A percentile compares a stretch with the other conserved stretches of the same genome.
These are phyloP conservation scores for Xylaria hypoxylon DNA, from an alignment of 2,329 filamentous ascomycete genomes.

Conservation along the genomic window DNA sequence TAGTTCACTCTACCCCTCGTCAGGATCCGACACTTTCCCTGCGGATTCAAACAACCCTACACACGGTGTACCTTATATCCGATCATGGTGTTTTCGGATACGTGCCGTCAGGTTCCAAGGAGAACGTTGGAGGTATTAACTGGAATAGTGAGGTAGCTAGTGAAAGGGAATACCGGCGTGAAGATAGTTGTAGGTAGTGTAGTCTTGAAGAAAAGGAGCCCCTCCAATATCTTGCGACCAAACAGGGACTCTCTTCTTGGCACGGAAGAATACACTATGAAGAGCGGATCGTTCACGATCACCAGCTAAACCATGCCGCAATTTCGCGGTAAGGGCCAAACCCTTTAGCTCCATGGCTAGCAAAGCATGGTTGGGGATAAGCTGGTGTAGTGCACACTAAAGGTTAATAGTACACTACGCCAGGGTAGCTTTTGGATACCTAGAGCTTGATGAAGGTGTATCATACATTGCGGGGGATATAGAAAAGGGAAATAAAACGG, in stretches of 20 bases:
- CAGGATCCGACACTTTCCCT: neutral
- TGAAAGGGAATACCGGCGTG: neutral
- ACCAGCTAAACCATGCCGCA: constrained; percentile 48
- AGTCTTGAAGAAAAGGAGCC: constrained; percentile 8
- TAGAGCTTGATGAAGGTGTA: neutral
- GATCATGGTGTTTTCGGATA: constrained; percentile 5
- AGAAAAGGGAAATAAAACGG: neutral
- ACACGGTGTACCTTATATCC: constrained; percentile 8
- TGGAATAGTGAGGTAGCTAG: neutral
- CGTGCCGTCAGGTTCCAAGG: constrained; percentile 10
- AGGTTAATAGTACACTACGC: too few species aligned
- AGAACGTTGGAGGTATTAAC: constrained; percentile 2
- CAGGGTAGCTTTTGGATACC: too few species aligned
- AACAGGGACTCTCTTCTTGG: constrained; percentile 25
- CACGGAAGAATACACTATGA: constrained; percentile 20
- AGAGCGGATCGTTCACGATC: constrained; percentile 34
- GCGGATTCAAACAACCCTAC: neutral
- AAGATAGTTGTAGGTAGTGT: too few species aligned
- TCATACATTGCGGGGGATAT: neutral
- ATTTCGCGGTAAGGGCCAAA: constrained; percentile 44
- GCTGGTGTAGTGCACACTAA: too few species aligned
- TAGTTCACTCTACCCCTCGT: constrained; percentile 10
- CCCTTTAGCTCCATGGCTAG: constrained; percentile 7
- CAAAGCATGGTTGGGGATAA: constrained; percentile 28
- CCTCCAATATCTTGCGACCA: constrained; percentile 3